phyloP scores from a whole-genome alignment of 2,329 filamentous ascomycete genomes.

The Ophiostoma fasciatum region DNA sequence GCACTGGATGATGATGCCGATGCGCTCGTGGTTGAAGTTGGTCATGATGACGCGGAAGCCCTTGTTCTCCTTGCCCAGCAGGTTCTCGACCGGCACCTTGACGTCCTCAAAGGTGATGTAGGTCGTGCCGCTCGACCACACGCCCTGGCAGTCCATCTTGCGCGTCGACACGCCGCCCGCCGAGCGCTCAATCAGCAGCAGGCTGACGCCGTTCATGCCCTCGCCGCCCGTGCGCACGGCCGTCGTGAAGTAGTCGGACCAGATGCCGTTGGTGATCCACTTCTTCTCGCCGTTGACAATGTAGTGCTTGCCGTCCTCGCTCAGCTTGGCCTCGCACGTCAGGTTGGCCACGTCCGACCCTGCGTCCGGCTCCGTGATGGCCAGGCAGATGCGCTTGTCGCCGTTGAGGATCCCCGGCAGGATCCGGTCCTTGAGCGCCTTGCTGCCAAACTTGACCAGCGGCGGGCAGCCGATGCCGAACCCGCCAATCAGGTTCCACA shows the following conservation, averaged over 20 bases:
- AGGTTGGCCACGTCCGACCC: conserved; percentile 92
- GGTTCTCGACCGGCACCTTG: conserved; percentile 97
- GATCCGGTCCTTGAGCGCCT: conserved; percentile 72
- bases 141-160: conserved; percentile 96
- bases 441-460: conserved; percentile 79
- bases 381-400: conserved; percentile 93
- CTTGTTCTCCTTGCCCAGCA: conserved; percentile 95
- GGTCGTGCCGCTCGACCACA: conserved; percentile 88
- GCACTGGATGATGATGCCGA: conserved; percentile 97
- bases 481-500: conserved; percentile 96
- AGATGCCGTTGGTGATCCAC: conserved; percentile 98
- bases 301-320: conserved; percentile 93
- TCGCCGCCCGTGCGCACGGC: conserved; percentile 78
- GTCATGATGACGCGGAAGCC: conserved; percentile 98
- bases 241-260: conserved; percentile 94
- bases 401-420: conserved; percentile 76
- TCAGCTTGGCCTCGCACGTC: conserved; percentile 88
- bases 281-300: conserved; percentile 99
- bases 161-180: conserved; percentile 78
- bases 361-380: conserved; percentile 93
- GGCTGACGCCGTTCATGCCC: conserved; percentile 85
- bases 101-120: conserved; percentile 98
- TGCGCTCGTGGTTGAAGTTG: conserved; percentile 98
- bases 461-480: conserved; percentile 91
- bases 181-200: conserved; percentile 82